Base-by-base conservation (phyloP, 345 rosid genomes). In the Acer negundo region DNA sequence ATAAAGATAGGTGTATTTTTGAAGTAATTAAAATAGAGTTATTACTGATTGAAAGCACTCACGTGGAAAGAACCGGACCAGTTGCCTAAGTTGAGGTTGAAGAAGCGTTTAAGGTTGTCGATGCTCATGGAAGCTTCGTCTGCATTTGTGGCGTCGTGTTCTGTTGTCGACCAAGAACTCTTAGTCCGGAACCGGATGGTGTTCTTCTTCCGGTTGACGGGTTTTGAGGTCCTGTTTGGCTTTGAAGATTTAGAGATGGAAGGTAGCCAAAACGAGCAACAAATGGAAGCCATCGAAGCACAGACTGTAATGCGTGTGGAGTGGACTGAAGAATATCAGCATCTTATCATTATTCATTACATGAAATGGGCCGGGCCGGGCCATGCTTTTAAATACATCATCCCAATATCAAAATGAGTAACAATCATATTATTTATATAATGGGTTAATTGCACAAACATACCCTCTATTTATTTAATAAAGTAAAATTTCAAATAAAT, bases 51-150 rank as follows among this genome's bases (percentile, higher is more conserved):
- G 53, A 42, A 7, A 40, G 28, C 12, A 77, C 78, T 61, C 44
- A 95, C 99, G 31, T 93, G 90, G 74, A 95, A 89, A 77, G 92
- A 87, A 46, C 99, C 99, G 62, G 70, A 83, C 99, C 99, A 95
- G 80, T 86, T 92, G 72, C 99, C 99, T 22, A 75, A 2, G 72
- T 87, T 95, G 74, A 95, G 90, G 58, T 86, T 75, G 80, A 92
- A 78, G 79, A 93, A 95, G 28, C 88, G 88, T 55, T 79, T 91
- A 51, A 95, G 92, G 74, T 87, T 87, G 69, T 95, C 95, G 53
- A 93, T 81, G 80, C 86, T 89, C 90, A 94, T 91, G 73, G 86
- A 17, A 35, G 75, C 89, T n/a, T 82, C 77, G 75, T 38, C 61
- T 31, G 85, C 77, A 19, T 77, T 67, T 28, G 79, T 16, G 15